Base-by-base conservation (phyloP, 2,329 filamentous ascomycete species). In the Talaromyces sp. region DNA sequence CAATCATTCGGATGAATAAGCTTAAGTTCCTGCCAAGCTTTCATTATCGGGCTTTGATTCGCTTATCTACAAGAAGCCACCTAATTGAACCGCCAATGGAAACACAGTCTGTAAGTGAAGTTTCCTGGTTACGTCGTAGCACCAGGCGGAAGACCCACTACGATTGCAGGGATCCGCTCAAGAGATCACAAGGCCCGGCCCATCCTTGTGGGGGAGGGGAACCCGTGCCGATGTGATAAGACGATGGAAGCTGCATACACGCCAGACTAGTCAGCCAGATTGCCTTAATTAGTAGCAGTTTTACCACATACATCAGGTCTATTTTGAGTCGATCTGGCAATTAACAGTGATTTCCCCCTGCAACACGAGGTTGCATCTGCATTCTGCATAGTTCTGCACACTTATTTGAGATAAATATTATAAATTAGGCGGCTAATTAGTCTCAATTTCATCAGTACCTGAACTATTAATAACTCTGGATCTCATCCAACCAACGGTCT, bases 121-220 rank as follows among this genome's bases (percentile, higher is more conserved):
- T 50, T 50, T 31, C 11, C 47, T 50, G 22, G 47, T 47, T 31
- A 59, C 39, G 56, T 47, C 39, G 56, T 43, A 63, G 52, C 39
- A 6, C 27, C 27, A 6, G 57, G 52, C 62, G 62, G 61, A 27
- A 59, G 54, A n/a, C 62, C 62, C 62, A 63, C 62, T 27, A 3
- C 22, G 15, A 33, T 50, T 49, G 19, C n/a, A 35, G 60, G 45
- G 47, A 19, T 39, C 47, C 37, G 33, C 27, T 61, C 31, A 27
- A 37, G 39, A 43, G 52, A 58, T 63, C 62, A 63, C 62, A 64
- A 60, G 62, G 62, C 19, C 62, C 62, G 62, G 56, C 56, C 62
- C 62, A 52, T 60, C 17, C 5, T 3, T 59, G 62, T 31, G 54
- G 47, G 62, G 57, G 62, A 35, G 52, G 39, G 39, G 49, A 57